phyloP scores from a whole-genome alignment of 805 yeast genomes.

The Saccharomyces eubayanus region DNA sequence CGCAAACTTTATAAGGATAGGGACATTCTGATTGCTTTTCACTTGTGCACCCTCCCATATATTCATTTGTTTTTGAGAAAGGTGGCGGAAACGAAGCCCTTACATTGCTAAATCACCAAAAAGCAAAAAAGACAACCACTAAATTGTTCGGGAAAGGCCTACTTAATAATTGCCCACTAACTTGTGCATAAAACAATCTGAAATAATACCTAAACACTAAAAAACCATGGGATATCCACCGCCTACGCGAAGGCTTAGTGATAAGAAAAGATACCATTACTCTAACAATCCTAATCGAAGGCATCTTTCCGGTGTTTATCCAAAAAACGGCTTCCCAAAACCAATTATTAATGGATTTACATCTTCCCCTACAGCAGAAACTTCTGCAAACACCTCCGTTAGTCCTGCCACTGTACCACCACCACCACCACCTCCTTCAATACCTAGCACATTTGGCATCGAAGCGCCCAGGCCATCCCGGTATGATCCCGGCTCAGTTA shows the following conservation, averaged over 20 bases:
- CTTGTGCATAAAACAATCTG: background rate
- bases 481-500: slow-evolving; percentile 22
- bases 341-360: background rate
- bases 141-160: background rate
- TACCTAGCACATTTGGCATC: background rate
- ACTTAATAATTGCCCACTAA: background rate
- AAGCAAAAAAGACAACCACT: background rate
- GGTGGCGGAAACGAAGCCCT: background rate
- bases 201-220: background rate
- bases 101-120: background rate
- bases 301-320: slow-evolving; percentile 11
- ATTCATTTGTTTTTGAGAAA: background rate
- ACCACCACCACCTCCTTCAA: background rate
- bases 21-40: background rate
- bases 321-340: slow-evolving; percentile 10
- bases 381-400: background rate
- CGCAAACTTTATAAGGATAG: background rate
- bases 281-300: slow-evolving; percentile 22
- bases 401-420: background rate
- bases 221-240: slow-evolving; percentile 5
- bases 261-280: slow-evolving; percentile 28
- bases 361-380: slow-evolving; percentile 1
- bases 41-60: background rate
- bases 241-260: slow-evolving; percentile 9
- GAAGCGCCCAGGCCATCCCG: slow-evolving; percentile 18